Base-by-base conservation (phyloP, 148 eudicot genomes). In the Nepenthes gracilis region DNA sequence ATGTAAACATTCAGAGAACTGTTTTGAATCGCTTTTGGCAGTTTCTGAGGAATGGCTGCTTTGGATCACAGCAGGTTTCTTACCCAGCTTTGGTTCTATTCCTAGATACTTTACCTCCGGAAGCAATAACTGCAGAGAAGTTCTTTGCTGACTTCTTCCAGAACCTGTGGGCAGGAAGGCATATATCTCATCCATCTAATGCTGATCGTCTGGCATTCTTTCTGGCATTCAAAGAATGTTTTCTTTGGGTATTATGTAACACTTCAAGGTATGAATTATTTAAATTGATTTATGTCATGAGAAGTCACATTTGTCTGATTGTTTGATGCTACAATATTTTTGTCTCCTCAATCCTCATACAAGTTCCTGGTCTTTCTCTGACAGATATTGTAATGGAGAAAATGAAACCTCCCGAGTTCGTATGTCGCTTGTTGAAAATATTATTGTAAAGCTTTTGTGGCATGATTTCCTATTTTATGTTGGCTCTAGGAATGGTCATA, bases 31-130 rank as follows among this genome's bases (percentile, higher is more conserved):
- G 86, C 48, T 72, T 93, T 65, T 82, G 85, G 88, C 77, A 78
- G 37, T 93, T 93, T 72, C 87, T 93, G 43, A 80, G 63, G 59
- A 84, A 80, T 68, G 96, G 98, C 43, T 93, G 98, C 77, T 93
- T 80, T 84, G 98, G 98, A 40, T 93, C 98, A 50, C 95, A 88
- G 64, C 95, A 82, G 64, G 84, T 86, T 71, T 88, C 98, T 48
- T 93, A 93, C 68, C 96, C 98, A 64, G 86, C 84, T 64, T 71
- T 93, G 51, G 86, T 88, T 68, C 66, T 80, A 36, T 76, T 88
- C 74, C 70, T 93, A 59, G 95, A 88, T 66, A 66, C 70, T 59
- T 60, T 93, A 57, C 95, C 98, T 61, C 64, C 93, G 35, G 70
- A 80, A 65, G 69, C 66, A 52, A 45, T 77, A 35, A 63, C 43